Evolutionary conservation across 2,329 filamentous ascomycete species (phyloP).

Genomic region (Ceratocystis diversiconidia): DNA sequence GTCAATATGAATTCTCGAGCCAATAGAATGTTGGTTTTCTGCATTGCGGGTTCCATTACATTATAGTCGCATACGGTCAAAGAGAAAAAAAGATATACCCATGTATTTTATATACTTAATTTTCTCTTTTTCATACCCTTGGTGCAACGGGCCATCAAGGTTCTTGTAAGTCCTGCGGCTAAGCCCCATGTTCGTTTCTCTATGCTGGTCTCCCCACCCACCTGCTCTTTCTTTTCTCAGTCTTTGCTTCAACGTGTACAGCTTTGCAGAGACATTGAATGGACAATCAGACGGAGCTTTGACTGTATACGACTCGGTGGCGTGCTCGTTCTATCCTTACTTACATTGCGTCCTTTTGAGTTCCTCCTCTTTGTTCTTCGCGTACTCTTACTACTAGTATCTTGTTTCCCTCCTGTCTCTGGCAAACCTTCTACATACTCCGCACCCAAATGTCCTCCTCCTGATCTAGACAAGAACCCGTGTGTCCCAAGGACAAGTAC

Average conservation of each 20-base stretch:
- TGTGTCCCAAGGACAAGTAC: not conserved
- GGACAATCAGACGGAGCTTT: not conserved
- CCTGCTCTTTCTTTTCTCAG: not conserved
- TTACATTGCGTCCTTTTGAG: not conserved
- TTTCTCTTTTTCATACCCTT: not conserved
- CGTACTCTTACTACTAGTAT: not conserved
- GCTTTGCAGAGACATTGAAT: not conserved
- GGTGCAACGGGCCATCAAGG: slow-evolving; percentile 14
- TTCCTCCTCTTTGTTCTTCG: not conserved
- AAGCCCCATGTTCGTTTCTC: slow-evolving; percentile 1
- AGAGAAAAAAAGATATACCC: not conserved
- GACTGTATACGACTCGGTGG: not conserved
- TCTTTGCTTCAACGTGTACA: not conserved
- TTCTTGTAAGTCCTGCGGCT: slow-evolving; percentile 8
- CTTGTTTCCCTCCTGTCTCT: not conserved
- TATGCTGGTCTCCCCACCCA: not conserved
- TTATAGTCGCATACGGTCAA: not conserved
- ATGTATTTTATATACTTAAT: not conserved
- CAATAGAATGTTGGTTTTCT: not conserved
- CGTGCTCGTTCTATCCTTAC: not conserved
- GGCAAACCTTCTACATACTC: not conserved
- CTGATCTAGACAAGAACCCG: not conserved
- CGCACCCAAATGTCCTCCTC: not conserved
- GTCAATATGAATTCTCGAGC: not conserved
- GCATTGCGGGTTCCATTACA: not conserved